These are phyloP conservation scores for Golubevia pallescens DNA, from an alignment of 1,284 basidiomycete species.

Conservation along the genomic window DNA sequence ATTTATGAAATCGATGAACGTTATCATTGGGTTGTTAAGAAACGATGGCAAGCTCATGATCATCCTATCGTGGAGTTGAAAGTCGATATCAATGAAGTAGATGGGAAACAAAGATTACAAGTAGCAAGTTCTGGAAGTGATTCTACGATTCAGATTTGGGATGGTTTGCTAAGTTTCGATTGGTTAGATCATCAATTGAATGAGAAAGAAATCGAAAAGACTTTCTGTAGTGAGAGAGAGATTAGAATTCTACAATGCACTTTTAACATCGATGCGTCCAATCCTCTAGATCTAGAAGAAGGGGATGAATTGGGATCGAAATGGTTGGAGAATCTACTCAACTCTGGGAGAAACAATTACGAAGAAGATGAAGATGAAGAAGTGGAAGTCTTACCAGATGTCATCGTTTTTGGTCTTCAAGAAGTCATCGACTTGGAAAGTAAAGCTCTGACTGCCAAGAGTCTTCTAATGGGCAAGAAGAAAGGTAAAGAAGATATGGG, in stretches of 20 bases:
- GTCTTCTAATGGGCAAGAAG: slow-evolving; percentile 41
- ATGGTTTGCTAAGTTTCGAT: slow-evolving; percentile 41
- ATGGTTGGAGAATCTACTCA: too few relatives aligned
- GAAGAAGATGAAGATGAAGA: too few relatives aligned
- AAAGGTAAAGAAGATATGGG: slow-evolving; percentile 36
- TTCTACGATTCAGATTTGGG: slow-evolving; percentile 48
- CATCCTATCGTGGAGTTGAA: slow-evolving; percentile 38
- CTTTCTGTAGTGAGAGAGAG: slow-evolving; percentile 31
- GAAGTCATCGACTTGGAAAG: slow-evolving; percentile 93
- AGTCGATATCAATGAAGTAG: slow-evolving; percentile 24
- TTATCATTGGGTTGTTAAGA: slow-evolving; percentile 31
- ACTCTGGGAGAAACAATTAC: too few relatives aligned
- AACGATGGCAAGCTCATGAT: slow-evolving; percentile 55
- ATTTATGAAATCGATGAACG: slow-evolving; percentile 27
- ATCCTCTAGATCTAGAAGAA: slow-evolving; percentile 32
- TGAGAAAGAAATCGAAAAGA: slow-evolving; percentile 18
- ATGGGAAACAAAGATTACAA: slow-evolving; percentile 22
- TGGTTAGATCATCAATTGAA: slow-evolving; percentile 39
- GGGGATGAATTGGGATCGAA: too few relatives aligned
- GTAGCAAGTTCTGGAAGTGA: slow-evolving; percentile 46
- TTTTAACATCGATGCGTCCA: slow-evolving; percentile 55
- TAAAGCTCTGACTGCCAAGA: slow-evolving; percentile 79
- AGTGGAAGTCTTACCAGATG: too few relatives aligned
- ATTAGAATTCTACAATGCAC: slow-evolving; percentile 44
- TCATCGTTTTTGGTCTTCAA: slow-evolving; percentile 92